Base-by-base conservation (phyloP, 2,329 filamentous ascomycete genomes). In the Colletotrichum gigasporum region DNA sequence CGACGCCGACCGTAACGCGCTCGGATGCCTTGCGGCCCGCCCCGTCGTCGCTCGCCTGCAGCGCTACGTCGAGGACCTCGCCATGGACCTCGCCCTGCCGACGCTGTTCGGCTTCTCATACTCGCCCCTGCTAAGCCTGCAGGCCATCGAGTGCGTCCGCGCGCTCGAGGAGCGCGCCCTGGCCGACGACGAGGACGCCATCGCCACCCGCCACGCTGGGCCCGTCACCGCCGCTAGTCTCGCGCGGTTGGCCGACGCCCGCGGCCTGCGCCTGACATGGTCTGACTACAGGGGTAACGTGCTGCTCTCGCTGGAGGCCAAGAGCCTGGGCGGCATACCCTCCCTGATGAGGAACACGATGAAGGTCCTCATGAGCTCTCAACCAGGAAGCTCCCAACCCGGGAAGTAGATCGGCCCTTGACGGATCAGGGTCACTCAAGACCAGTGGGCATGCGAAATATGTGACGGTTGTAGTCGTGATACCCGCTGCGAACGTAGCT, bases 301-400 rank as follows among this genome's bases (percentile, higher is more conserved):
- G 66, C 77, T 97, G 60, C 82, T 83, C 51, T 87, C 89, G 76
- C 76, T 96, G 66, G 89, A 90, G 63, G 80, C 78, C 5, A 84
- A 84, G 55, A 91, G 90, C 0, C 82, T 91, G 45, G 78, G 75
- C 10, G 93, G 93, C 0, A 82, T 95, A 28, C 85, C 86, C 14
- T 84, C 90, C 67, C 77, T 96, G 71, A 90, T 96, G 84, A 91
- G 91, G 75, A 92, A 89, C 70, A 94, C 92, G 1, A 93, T 96
- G 87, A 93, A 90, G 73, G 87, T 90, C 52, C 77, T 95, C 69
- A 89, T 88, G 77, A 85, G 80, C 64, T 76, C 78, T 6, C 51
- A 61, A 18, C 44, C 44, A 10, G 34, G 16, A 12, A 52, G n/a
- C n/a, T 76, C 78, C 7, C 51, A 61, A 18, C 44, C 44, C n/a